These are phyloP conservation scores for Bolboschoenus planiculmis DNA, from an alignment of 176 grass and related monocot species.

Conservation along the genomic window DNA sequence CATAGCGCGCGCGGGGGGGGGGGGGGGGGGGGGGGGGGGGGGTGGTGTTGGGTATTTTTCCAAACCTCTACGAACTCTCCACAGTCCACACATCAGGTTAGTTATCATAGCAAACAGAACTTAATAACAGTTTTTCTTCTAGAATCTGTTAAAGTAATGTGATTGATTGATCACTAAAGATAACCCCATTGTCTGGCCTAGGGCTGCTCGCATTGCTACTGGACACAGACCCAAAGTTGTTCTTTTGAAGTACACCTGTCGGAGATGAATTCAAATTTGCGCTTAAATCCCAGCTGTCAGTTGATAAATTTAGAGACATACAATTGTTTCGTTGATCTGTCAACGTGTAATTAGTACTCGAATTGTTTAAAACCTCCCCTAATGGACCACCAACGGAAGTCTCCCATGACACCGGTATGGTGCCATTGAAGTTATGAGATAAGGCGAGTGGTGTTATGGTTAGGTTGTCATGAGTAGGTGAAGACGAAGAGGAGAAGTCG, in stretches of 20 bases:
- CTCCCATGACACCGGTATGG: conserved; percentile 44
- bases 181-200: conserved; percentile 31
- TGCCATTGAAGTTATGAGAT: conserved; percentile 36
- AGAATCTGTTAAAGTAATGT: conserved; percentile 25
- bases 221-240: conserved; percentile 42
- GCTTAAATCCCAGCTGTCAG: conserved; percentile 37
- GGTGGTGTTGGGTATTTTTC: too few species aligned
- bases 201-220: conserved; percentile 41
- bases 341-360: neutral
- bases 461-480: conserved; percentile 35
- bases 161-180: conserved; percentile 23
- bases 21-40: too few species aligned
- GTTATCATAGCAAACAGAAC: neutral
- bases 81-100: neutral
- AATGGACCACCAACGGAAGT: conserved; percentile 76
- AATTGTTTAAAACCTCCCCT: conserved; percentile 61
- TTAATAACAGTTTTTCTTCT: neutral
- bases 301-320: conserved; percentile 33
- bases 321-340: conserved; percentile 45
- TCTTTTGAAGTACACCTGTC: conserved; percentile 43
- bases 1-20: too few species aligned
- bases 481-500: conserved; percentile 36
- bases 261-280: conserved; percentile 34
- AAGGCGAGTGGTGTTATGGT: conserved; percentile 33
- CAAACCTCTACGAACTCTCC: neutral